Evolutionary conservation across 768 basidiomycete genomes (phyloP), one percentile per base, ranked within the genome.

Genomic region (Leucocoprinus birnbaumii): DNA sequence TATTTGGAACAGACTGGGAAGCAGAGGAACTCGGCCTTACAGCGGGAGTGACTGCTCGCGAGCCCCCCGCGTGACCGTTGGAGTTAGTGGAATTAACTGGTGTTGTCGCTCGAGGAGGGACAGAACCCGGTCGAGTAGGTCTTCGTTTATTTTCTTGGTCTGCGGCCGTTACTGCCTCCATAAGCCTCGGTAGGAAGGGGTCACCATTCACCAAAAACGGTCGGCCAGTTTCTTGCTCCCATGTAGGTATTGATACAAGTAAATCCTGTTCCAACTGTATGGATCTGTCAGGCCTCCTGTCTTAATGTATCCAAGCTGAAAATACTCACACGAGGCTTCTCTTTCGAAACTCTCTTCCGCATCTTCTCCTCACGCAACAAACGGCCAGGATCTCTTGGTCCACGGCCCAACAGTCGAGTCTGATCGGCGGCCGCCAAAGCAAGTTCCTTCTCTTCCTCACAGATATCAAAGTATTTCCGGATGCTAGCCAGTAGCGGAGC

Each of bases 311-410:
- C 31, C 50, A 21, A 35, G 22, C 21, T 11, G 55, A 19, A 48
- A 50, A 53, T 45, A 72, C 86, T 59, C 66, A 97, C 96, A 65
- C 89, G 82, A 24, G 96, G 96, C 65, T 97, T 98, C 72, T 96
- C 89, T 66, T 91, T 90, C 54, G 79, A 79, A 13, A 99, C 94
- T 25, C 95, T 79, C 68, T 98, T 98, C 51, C 96, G 80, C 87
- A 96, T 93, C 79, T 97, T 97, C 75, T 98, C 96, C 70, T 99
- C 96, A 56, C 92, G 80, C 50, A 98, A 71, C 34, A 99, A 70
- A 18, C 92, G 76, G 5, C 93, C 93, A 4, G 93, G 89, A 73
- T 94, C 89, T 53, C 92, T 78, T 2, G 85, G 73, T 24, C 91
- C 91, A 63, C 91, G 80, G 14, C 91, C 91, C 3, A 90, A 80